Percentiles rank a stretch among this genome's conserved stretches.
Conservation (phyloP, 441 rosid genomes). For the Breynia disticha region DNA sequence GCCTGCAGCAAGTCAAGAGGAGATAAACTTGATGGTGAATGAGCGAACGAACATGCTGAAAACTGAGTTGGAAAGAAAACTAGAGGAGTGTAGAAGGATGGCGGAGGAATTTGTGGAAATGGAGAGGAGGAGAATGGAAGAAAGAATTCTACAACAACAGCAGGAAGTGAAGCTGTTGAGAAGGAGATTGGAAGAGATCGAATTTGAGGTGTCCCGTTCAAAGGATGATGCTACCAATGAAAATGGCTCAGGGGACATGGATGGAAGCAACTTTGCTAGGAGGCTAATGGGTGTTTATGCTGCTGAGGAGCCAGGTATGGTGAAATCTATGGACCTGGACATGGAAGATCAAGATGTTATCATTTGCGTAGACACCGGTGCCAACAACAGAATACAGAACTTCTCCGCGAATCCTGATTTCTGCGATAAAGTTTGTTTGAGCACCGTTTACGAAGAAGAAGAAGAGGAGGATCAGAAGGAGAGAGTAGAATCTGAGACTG, state of each 20-base stretch:
- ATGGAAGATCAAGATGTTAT: constrained; percentile 65
- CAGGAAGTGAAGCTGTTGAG: constrained; percentile 78
- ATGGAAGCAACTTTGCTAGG: constrained; percentile 62
- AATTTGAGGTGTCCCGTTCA: constrained; percentile 39
- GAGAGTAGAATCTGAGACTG: constrained; percentile 43
- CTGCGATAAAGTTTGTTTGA: constrained; percentile 49
- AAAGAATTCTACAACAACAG: constrained; percentile 78
- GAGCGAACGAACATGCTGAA: constrained; percentile 47
- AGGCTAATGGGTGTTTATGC: constrained; percentile 49
- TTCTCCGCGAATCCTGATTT: constrained; percentile 25
- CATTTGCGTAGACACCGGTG: constrained; percentile 22
- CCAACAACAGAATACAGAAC: constrained; percentile 19
- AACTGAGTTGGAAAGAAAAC: constrained; percentile 57
- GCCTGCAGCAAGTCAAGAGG: constrained; percentile 50
- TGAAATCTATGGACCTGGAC: constrained; percentile 93
- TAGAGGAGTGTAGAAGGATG: constrained; percentile 72
- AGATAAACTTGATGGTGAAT: constrained; percentile 61
- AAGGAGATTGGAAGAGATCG: constrained; percentile 68
- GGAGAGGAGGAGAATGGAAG: constrained; percentile 94
- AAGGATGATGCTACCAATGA: constrained; percentile 30
- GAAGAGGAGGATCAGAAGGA: constrained; percentile 34
- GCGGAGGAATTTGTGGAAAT: constrained; percentile 75
- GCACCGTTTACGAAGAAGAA: constrained; percentile 92
- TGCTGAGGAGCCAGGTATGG: constrained; percentile 86
- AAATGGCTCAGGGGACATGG: constrained; percentile 25